Percentiles rank a stretch among this genome's conserved stretches.
These are phyloP conservation scores for Penicillium olsonii DNA, from an alignment of 2,329 filamentous ascomycete genomes.

Conservation along the genomic window DNA sequence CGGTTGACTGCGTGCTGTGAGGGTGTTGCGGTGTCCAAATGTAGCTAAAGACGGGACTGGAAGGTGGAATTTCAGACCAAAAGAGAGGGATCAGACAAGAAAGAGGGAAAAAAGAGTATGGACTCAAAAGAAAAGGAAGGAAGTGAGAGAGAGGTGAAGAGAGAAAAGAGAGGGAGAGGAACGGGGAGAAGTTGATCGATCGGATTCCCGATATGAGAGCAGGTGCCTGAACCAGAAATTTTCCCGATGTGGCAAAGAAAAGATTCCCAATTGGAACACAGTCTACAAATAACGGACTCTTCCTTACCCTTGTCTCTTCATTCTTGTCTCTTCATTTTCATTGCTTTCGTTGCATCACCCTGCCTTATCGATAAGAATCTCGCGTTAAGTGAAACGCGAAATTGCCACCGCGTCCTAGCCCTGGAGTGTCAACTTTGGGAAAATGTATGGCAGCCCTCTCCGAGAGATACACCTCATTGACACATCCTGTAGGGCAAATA, in stretches of 20 bases:
- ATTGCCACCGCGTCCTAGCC: conserved; percentile 40
- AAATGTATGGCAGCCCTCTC: conserved; percentile 1
- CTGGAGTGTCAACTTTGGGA: background rate
- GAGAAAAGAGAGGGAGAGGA: conserved; percentile 6
- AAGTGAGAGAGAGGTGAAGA: background rate
- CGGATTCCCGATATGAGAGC: background rate
- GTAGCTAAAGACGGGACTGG: background rate
- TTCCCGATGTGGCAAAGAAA: conserved; percentile 13
- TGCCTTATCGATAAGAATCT: conserved; percentile 21
- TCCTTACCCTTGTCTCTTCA: background rate
- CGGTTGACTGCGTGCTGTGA: background rate
- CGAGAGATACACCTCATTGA: background rate
- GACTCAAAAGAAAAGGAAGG: background rate
- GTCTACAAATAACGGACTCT: background rate
- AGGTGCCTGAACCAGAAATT: conserved; percentile 28
- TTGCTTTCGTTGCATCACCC: background rate
- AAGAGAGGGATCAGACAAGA: background rate
- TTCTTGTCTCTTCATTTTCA: background rate
- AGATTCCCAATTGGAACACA: conserved; percentile 4
- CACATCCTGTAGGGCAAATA: background rate
- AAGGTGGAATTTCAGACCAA: background rate
- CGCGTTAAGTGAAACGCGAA: conserved; percentile 48
- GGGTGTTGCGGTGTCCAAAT: background rate
- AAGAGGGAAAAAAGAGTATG: background rate
- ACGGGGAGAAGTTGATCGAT: background rate